These are phyloP conservation scores for Ampelomyces quisqualis DNA, from an alignment of 2,329 filamentous ascomycete genomes.

Conservation along the genomic window DNA sequence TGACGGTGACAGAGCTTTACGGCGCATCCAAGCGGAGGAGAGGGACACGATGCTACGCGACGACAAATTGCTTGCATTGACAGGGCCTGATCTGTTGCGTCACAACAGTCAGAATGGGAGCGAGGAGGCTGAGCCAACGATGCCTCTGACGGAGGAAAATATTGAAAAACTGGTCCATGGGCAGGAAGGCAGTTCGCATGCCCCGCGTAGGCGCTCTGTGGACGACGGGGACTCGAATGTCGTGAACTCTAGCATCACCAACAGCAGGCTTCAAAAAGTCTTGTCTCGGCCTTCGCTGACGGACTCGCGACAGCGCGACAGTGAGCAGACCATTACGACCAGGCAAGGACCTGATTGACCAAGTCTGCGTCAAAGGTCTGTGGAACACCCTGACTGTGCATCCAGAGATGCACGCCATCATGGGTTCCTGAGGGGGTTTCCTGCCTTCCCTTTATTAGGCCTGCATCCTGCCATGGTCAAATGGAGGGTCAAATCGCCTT, in stretches of 20 bases:
- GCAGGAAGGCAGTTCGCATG: constrained; percentile 22
- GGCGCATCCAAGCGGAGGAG: constrained; percentile 56
- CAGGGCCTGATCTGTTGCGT: constrained; percentile 39
- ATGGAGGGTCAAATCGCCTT: no score
- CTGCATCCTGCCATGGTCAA: no score
- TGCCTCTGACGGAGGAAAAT: constrained; percentile 43
- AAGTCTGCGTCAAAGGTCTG: no score
- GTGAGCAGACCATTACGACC: constrained; percentile 33
- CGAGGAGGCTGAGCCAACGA: constrained; percentile 18
- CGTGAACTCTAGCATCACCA: constrained; percentile 18
- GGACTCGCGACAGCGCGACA: constrained; percentile 20
- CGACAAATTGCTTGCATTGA: constrained; percentile 56
- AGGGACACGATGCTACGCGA: constrained; percentile 56
- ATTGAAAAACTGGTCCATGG: constrained; percentile 38
- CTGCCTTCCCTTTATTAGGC: no score
- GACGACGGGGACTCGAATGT: constrained; percentile 16
- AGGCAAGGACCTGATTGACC: no score
- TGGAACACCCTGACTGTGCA: no score
- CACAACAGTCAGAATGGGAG: constrained; percentile 21
- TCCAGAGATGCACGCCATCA: no score
- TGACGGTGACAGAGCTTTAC: constrained; percentile 49
- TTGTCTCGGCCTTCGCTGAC: constrained; percentile 22
- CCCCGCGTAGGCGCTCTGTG: constrained; percentile 14
- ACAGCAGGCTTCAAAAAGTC: constrained; percentile 10
- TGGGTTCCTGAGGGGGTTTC: no score